Evolutionary conservation across 2,329 filamentous ascomycete species (phyloP).

Genomic region (Diaporthe ilicicola): DNA sequence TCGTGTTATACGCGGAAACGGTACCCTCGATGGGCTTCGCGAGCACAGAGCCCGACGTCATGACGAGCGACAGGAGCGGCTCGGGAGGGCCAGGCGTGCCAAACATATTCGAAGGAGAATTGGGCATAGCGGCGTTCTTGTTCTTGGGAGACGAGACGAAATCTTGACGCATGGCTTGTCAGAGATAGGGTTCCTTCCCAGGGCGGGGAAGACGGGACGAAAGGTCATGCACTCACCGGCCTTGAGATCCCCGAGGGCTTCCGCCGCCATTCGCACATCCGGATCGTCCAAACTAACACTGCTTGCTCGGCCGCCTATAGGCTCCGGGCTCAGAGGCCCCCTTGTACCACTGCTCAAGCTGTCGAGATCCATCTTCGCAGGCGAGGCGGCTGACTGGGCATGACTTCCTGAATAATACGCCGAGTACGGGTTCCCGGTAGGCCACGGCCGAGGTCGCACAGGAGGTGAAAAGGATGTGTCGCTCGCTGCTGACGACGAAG

Average conservation of each 20-base stretch:
- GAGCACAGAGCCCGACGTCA: constrained; percentile 86
- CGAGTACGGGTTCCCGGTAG: constrained; percentile 58
- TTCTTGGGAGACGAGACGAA: constrained; percentile 71
- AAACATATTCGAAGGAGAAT: constrained; percentile 47
- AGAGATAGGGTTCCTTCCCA: background rate
- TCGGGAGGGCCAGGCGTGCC: constrained; percentile 61
- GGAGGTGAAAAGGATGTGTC: constrained; percentile 33
- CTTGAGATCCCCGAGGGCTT: constrained; percentile 78
- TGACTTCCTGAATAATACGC: constrained; percentile 57
- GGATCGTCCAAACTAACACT: constrained; percentile 71
- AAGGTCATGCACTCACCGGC: constrained; percentile 63
- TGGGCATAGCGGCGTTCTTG: constrained; percentile 51
- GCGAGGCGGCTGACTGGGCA: constrained; percentile 53
- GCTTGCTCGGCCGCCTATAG: constrained; percentile 53
- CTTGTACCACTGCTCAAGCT: constrained; percentile 48
- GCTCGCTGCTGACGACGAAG: constrained; percentile 37
- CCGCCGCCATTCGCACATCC: constrained; percentile 75
- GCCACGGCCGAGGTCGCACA: constrained; percentile 51
- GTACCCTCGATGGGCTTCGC: constrained; percentile 87
- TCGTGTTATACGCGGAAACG: constrained; percentile 83
- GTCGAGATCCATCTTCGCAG: constrained; percentile 59
- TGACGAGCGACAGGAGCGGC: constrained; percentile 85
- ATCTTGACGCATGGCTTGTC: constrained; percentile 52
- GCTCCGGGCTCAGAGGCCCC: constrained; percentile 56
- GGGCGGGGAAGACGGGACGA: background rate